These are phyloP conservation scores for Cercospora zeina DNA, from an alignment of 2,329 filamentous ascomycete genomes.

Conservation along the genomic window DNA sequence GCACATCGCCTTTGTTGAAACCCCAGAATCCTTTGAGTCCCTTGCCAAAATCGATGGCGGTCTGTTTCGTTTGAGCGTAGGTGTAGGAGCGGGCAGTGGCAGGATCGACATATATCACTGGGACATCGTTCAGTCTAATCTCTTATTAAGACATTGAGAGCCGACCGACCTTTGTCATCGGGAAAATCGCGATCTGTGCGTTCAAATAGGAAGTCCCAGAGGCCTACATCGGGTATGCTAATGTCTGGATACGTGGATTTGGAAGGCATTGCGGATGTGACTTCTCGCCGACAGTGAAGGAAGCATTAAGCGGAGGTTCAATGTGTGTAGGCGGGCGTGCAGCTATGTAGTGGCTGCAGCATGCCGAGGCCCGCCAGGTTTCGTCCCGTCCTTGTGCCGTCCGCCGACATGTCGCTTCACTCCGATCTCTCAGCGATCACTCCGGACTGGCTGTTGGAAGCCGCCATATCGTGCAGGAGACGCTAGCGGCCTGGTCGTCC, in stretches of 20 bases:
- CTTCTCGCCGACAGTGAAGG: background rate
- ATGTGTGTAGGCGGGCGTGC: background rate
- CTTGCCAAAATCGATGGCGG: slow-evolving; percentile 73
- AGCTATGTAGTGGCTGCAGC: background rate
- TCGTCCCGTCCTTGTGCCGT: background rate
- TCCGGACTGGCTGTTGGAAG: background rate
- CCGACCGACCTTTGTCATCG: slow-evolving; percentile 66
- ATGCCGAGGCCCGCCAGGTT: slow-evolving; percentile 1
- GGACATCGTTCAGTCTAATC: background rate
- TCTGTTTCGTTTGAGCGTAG: slow-evolving; percentile 63
- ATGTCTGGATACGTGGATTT: slow-evolving; percentile 56
- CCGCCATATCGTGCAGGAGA: background rate
- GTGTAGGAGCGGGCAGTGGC: slow-evolving; percentile 70
- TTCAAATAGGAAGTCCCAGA: slow-evolving; percentile 79
- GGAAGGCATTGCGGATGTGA: slow-evolving; percentile 24
- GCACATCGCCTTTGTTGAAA: slow-evolving; percentile 80
- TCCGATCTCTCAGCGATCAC: slow-evolving; percentile 5
- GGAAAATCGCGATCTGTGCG: slow-evolving; percentile 64
- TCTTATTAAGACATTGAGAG: background rate
- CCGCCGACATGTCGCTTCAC: background rate
- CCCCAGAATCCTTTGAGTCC: slow-evolving; percentile 72
- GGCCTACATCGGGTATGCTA: slow-evolving; percentile 70
- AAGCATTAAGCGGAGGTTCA: background rate
- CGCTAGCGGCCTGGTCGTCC: background rate
- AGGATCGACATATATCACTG: slow-evolving; percentile 76